A percentile compares a stretch with the other conserved stretches of the same genome.
These are phyloP conservation scores for Hamamelis virginiana DNA, from an alignment of 164 flowering plant species.

Conservation along the genomic window DNA sequence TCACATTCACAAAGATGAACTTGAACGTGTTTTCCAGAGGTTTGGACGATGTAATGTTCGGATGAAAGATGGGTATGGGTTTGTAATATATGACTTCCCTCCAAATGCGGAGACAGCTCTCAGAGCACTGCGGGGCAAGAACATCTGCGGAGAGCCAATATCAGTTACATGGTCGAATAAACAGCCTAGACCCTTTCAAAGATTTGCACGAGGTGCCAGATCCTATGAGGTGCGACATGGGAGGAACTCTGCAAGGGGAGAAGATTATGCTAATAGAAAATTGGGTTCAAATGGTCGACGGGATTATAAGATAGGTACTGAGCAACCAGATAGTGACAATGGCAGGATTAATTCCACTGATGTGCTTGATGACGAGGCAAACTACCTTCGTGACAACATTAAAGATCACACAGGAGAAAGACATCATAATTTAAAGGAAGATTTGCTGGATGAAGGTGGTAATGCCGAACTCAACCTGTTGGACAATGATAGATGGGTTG, in stretches of 20 bases:
- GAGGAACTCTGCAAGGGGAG: constrained; percentile 18
- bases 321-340: constrained; percentile 17
- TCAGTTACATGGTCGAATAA: constrained; percentile 53
- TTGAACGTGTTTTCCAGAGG: constrained; percentile 40
- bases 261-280: constrained; percentile 13
- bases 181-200: constrained; percentile 37
- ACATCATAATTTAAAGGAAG: constrained; percentile 13
- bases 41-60: constrained; percentile 44
- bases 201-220: constrained; percentile 20
- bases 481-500: constrained; percentile 54
- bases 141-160: constrained; percentile 43
- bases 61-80: constrained; percentile 54
- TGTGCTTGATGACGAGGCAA: constrained; percentile 20
- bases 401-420: constrained; percentile 24
- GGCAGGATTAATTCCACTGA: constrained; percentile 12
- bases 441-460: constrained; percentile 25
- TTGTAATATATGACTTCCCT: constrained; percentile 43
- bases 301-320: constrained; percentile 14
- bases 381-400: constrained; percentile 11
- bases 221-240: constrained; percentile 20
- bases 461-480: constrained; percentile 15
- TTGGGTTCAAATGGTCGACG: constrained; percentile 19
- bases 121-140: constrained; percentile 39
- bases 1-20: constrained; percentile 36
- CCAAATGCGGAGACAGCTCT: constrained; percentile 49